Base-by-base conservation (phyloP, 192 early-diverging fungal genomes). In the Entophlyctis helioformis region DNA sequence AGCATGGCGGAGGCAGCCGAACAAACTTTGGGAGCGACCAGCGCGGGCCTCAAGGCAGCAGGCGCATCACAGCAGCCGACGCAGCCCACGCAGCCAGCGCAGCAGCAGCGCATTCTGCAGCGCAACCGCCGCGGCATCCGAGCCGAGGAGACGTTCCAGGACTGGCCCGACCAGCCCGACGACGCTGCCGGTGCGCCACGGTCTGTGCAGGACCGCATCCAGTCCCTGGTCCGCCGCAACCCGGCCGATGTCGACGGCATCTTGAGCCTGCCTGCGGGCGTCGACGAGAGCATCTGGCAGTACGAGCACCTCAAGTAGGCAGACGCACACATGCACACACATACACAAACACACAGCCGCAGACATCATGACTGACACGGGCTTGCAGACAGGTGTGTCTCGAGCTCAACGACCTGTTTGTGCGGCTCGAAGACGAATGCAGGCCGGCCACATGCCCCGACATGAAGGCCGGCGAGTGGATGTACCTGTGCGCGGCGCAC, bases 401-500 rank as follows among this genome's bases (percentile, higher is more conserved):
- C 21, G 86, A 95, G 55, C 66, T 97, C 24, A 84, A 82, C 48
- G 72, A 71, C 54, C 71, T 92, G 25, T 59, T 94, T 9, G 69
- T 79, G 0, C 51, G 76, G 35, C 56, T 96, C 22, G 75, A 76
- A 55, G 29, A 51, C 13, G 92, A 95, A 49, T 91, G 88, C 55
- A 89, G 81, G 0, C 52, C 64, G 1, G 65, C 72, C 22, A 57
- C 64, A 3, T 98, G 95, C 53, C 85, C 86, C 1, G 81, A 90
- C 33, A 98, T 98, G 95, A 83, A 88, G 44, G 90, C 91, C 1
- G 74, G 81, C 32, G 90, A 89, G 24, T 89, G 84, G 75, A 68
- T 82, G 45, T 97, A 87, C 59, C 78, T 90, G 24, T 97, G 94
- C 53, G 95, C 95, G 2, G 85, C 84, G 7, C 95, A 98, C 47